Evolutionary conservation across 202 grass and related monocot species (phyloP).

Genomic region (Schoenoplectus triqueter): DNA sequence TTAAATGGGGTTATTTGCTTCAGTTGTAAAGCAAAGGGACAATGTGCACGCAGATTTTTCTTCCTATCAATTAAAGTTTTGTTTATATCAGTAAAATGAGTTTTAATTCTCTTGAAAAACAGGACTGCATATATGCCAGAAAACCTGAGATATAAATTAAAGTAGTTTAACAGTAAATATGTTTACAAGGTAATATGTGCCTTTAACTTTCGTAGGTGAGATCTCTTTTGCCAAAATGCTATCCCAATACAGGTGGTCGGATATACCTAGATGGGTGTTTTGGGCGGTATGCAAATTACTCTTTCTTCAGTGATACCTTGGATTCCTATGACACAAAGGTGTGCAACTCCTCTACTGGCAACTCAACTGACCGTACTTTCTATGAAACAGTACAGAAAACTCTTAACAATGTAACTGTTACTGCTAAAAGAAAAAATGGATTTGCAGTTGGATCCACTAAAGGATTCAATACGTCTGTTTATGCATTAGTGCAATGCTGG

Average conservation of each 20-base stretch:
- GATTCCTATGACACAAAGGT: slow-evolving; percentile 39
- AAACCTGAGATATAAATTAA: slow-evolving; percentile 7
- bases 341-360: slow-evolving; percentile 41
- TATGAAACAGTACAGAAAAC: slow-evolving; percentile 43
- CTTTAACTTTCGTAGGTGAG: slow-evolving; percentile 45
- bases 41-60: background rate
- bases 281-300: slow-evolving; percentile 74
- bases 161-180: background rate
- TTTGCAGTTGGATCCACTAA: slow-evolving; percentile 54
- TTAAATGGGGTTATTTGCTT: background rate
- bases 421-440: slow-evolving; percentile 34
- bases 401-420: slow-evolving; percentile 53
- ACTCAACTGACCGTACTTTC: slow-evolving; percentile 46
- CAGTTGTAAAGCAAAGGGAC: background rate
- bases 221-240: slow-evolving; percentile 82
- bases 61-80: background rate
- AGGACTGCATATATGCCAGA: background rate
- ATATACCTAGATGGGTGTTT: slow-evolving; percentile 81
- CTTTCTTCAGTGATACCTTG: slow-evolving; percentile 59
- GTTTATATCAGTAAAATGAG: background rate
- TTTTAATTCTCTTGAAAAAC: background rate
- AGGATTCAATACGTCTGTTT: slow-evolving; percentile 44
- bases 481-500: slow-evolving; percentile 84
- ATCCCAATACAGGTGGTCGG: slow-evolving; percentile 55
- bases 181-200: background rate